These are phyloP conservation scores for Cylindrotheca closterium DNA, from an alignment of 108 stramenopile species.

Conservation along the genomic window DNA sequence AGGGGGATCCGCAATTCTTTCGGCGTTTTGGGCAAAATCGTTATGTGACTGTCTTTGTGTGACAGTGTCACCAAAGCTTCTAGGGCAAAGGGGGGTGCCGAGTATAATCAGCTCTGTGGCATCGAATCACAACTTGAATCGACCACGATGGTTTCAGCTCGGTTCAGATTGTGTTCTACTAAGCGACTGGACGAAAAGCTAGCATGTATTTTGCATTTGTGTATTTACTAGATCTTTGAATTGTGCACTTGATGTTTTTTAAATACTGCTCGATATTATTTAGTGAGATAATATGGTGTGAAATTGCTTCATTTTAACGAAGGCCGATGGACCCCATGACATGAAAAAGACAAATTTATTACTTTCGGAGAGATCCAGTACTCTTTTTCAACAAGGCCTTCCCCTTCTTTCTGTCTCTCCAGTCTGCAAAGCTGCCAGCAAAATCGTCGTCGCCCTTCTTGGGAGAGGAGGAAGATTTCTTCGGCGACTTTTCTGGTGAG, in stretches of 20 bases:
- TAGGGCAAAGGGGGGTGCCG: constrained; percentile 28
- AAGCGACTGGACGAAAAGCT: neutral
- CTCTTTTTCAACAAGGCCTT: constrained; percentile 35
- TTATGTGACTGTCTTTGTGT: constrained; percentile 68
- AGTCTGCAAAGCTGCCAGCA: constrained; percentile 79
- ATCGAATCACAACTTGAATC: neutral
- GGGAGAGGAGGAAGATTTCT: constrained; percentile 13
- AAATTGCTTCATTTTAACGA: too few species aligned
- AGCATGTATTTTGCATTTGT: neutral
- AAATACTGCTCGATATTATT: neutral
- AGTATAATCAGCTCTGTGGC: neutral
- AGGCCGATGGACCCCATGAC: neutral
- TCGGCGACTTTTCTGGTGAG: constrained; percentile 4
- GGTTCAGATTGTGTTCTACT: neutral
- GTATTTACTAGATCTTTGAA: neutral
- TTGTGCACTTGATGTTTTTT: neutral
- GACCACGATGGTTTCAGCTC: neutral
- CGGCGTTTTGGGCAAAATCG: constrained; percentile 34
- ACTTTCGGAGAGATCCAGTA: constrained; percentile 24
- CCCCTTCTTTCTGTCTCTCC: constrained; percentile 59
- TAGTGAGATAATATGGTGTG: neutral
- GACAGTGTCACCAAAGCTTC: constrained; percentile 64
- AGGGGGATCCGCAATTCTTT: constrained; percentile 61
- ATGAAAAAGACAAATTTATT: neutral
- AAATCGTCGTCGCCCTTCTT: constrained; percentile 62